Conservation (phyloP, 2,329 filamentous ascomycete species). For the Ophiocordyceps unilateralis region DNA sequence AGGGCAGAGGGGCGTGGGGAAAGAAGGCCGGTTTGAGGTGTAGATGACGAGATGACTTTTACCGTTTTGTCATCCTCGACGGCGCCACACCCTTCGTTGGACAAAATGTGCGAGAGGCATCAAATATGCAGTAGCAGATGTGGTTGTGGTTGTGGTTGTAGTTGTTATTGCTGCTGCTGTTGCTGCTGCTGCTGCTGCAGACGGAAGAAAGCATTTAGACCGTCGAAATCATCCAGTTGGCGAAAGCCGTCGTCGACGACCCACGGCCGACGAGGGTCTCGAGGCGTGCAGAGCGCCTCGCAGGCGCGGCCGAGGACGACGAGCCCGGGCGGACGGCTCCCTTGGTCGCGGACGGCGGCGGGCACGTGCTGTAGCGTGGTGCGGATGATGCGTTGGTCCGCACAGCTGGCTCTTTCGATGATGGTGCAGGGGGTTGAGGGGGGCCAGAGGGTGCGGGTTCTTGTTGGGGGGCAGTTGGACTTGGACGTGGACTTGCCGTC, state of each 20-base stretch:
- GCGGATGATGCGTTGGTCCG: conserved; percentile 82
- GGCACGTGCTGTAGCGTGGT: conserved; percentile 68
- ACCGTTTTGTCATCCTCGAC: too few relatives aligned
- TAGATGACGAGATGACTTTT: too few relatives aligned
- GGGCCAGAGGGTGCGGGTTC: conserved; percentile 43
- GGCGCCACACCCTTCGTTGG: too few relatives aligned
- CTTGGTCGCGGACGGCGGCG: conserved; percentile 72
- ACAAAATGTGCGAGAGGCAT: too few relatives aligned
- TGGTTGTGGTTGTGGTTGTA: too few relatives aligned
- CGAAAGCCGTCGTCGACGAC: conserved; percentile 74
- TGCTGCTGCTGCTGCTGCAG: too few relatives aligned
- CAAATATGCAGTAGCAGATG: too few relatives aligned
- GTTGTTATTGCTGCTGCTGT: not conserved
- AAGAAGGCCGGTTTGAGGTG: too few relatives aligned
- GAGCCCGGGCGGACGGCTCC: conserved; percentile 74
- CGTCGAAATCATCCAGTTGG: conserved; percentile 40
- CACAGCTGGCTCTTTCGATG: conserved; percentile 82
- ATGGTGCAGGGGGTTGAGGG: conserved; percentile 73
- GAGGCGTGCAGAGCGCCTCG: conserved; percentile 47
- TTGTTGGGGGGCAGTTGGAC: conserved; percentile 2
- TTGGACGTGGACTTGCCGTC: too few relatives aligned
- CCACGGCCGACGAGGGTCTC: conserved; percentile 48
- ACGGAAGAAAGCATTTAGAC: not conserved
- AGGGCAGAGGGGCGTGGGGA: too few relatives aligned
- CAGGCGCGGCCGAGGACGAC: conserved; percentile 76